Percentiles rank a stretch among this genome's conserved stretches.
Evolutionary conservation across 2,329 filamentous ascomycete genomes (phyloP).

Genomic region (Epichloe hybrida): DNA sequence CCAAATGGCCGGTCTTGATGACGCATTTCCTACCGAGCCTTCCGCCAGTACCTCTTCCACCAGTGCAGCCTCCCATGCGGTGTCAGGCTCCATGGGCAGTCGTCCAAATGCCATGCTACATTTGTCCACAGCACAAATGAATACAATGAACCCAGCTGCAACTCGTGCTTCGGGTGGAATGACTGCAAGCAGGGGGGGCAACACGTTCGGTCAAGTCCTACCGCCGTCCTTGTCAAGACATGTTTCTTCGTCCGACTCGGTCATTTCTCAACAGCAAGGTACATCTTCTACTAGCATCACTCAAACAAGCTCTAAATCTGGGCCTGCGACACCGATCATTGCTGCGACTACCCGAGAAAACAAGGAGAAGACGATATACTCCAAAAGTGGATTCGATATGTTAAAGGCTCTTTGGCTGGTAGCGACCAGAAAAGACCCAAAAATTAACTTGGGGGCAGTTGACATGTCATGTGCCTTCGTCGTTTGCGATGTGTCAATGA

Average conservation of each 20-base stretch:
- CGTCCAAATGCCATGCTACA: conserved; percentile 8
- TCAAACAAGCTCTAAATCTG: conserved; percentile 19
- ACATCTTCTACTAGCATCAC: conserved; percentile 16
- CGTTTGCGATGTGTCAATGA: conserved; percentile 77
- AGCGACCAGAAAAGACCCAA: conserved; percentile 66
- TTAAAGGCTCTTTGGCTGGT: conserved; percentile 72
- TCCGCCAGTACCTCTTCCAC: conserved; percentile 15
- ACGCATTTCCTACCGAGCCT: conserved; percentile 28
- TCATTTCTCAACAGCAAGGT: conserved; percentile 17
- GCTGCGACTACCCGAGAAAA: conserved; percentile 21
- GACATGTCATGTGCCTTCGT: conserved; percentile 95
- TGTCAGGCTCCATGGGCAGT: conserved; percentile 6
- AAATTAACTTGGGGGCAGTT: conserved; percentile 83
- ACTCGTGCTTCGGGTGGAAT: conserved; percentile 6
- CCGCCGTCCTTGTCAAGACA: conserved; percentile 16
- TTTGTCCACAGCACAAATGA: conserved; percentile 7
- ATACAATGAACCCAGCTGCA: conserved; percentile 5
- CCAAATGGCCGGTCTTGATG: conserved; percentile 22
- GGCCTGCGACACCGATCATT: conserved; percentile 19
- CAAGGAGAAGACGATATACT: conserved; percentile 61
- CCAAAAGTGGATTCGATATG: conserved; percentile 88
- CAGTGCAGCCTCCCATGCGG: conserved; percentile 10
- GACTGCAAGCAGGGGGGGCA: conserved; percentile 9
- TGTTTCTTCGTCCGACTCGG: conserved; percentile 18
- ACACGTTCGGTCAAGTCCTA: conserved; percentile 11